Conservation (phyloP, 805 yeast genomes). For the Kluyveromyces wickerhamii region DNA sequence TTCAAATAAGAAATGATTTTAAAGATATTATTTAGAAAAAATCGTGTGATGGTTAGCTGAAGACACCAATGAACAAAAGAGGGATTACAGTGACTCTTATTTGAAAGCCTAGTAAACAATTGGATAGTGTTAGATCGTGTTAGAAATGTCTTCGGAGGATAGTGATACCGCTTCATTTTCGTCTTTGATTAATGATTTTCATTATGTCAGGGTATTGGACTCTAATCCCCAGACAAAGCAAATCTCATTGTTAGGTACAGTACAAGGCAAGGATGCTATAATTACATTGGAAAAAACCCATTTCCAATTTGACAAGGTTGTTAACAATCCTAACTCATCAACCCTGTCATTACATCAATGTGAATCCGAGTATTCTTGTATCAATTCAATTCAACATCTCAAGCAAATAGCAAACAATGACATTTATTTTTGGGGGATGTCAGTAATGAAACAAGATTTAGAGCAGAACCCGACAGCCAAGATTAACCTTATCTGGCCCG, state of each 20-base stretch:
- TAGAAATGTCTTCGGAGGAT: too few relatives aligned
- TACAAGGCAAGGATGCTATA: constrained; percentile 56
- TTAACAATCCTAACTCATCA: constrained; percentile 13
- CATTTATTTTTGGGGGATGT: constrained; percentile 75
- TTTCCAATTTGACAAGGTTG: constrained; percentile 35
- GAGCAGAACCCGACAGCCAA: constrained; percentile 52
- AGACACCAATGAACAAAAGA: neutral
- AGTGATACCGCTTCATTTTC: neutral
- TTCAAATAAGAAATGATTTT: too few relatives aligned
- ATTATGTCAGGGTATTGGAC: constrained; percentile 39
- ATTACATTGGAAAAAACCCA: constrained; percentile 66
- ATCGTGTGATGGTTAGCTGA: too few relatives aligned
- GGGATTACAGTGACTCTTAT: neutral
- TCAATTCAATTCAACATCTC: constrained; percentile 23
- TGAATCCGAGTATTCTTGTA: constrained; percentile 24
- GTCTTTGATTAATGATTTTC: constrained; percentile 34
- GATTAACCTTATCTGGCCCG: constrained; percentile 77
- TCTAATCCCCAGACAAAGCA: constrained; percentile 62
- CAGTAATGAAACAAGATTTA: constrained; percentile 41
- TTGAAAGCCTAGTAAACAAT: neutral
- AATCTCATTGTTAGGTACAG: constrained; percentile 59
- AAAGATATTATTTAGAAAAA: too few relatives aligned
- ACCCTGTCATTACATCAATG: constrained; percentile 15
- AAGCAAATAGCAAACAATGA: constrained; percentile 59
- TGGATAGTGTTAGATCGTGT: neutral